phyloP scores from a whole-genome alignment of 257 asterid species.

The Nicotiana undulata region DNA sequence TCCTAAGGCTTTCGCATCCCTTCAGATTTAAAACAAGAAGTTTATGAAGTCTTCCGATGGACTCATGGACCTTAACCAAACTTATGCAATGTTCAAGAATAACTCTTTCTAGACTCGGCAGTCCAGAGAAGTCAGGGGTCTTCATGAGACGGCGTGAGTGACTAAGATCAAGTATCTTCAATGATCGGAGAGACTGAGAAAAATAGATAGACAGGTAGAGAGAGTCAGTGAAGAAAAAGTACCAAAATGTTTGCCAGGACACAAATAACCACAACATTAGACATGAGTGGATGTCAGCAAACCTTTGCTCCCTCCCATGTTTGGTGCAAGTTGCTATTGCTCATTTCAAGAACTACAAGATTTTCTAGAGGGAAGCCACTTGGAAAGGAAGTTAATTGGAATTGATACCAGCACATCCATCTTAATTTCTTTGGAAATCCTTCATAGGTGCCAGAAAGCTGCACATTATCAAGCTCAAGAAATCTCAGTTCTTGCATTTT shows the following conservation, averaged over 20 bases:
- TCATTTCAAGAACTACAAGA: slow-evolving; percentile 16
- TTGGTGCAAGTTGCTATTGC: slow-evolving; percentile 8
- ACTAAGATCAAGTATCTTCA: slow-evolving; percentile 15
- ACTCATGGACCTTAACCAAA: slow-evolving; percentile 9
- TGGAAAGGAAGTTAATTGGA: slow-evolving; percentile 1
- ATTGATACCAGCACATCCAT: slow-evolving; percentile 12
- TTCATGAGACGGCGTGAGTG: slow-evolving; percentile 2
- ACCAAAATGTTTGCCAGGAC: not conserved
- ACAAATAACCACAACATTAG: not conserved
- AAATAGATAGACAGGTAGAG: not conserved
- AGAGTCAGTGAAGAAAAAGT: not conserved
- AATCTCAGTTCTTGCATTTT: slow-evolving; percentile 5
- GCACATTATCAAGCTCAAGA: slow-evolving; percentile 7
- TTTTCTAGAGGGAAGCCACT: slow-evolving; percentile 5
- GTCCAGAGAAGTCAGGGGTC: slow-evolving; percentile 17
- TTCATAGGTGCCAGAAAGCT: slow-evolving; percentile 4
- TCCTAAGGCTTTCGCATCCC: not conserved
- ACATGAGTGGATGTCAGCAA: not conserved
- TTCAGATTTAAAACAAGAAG: slow-evolving; percentile 4
- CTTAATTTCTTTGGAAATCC: slow-evolving; percentile 12
- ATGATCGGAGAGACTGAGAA: slow-evolving; percentile 4
- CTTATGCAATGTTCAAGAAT: slow-evolving; percentile 13
- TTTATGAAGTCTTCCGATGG: slow-evolving; percentile 8
- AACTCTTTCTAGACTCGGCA: slow-evolving; percentile 4
- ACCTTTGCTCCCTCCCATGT: slow-evolving; percentile 16